Base-by-base conservation (phyloP, 306 rosid genomes). In the Herpetospermum pedunculosum region DNA sequence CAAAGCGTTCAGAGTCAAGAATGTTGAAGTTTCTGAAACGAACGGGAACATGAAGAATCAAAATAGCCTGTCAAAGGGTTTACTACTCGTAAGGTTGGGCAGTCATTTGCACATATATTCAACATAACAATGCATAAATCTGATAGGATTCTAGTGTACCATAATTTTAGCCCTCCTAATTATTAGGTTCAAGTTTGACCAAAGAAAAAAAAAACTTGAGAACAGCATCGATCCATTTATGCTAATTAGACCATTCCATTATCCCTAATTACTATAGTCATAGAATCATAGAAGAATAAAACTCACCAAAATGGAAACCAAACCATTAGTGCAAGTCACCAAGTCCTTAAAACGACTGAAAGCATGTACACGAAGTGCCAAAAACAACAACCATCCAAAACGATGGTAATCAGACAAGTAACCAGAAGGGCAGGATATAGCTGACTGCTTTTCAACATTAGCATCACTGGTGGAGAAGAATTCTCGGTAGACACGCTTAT, bases 331-430 rank as follows among this genome's bases (percentile, higher is more conserved):
- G 88, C 96, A 95, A 64, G 99, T 89, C 83, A 95, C 97, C 69
- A 91, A 80, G 86, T 89, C 96, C 82, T 78, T 89, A 79, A 87
- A 90, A 62, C 92, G 96, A 84, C 97, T 88, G 82, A 95, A 89
- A 35, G 92, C 92, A 76, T 92, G 97, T 6, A 87, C 90, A 38
- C 99, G 96, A 54, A 95, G 96, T 37, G 99, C 96, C 96, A 95
- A 79, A 83, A 95, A 95, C 73, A 95, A 88, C 80, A 95, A 83
- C 99, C 99, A 95, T 80, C 99, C 99, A 84, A 95, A 95, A 48
- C 92, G 91, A 84, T 91, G 96, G 83, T 88, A 91, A 54, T 89
- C 90, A 0, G 96, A 89, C 77, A 84, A 87, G 72, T 81, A 81
- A 72, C 76, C 84, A 62, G 83, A 35, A 29, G 77, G 74, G 53